Conservation (phyloP, 2,329 filamentous ascomycete species). For the Penicillium expansum region DNA sequence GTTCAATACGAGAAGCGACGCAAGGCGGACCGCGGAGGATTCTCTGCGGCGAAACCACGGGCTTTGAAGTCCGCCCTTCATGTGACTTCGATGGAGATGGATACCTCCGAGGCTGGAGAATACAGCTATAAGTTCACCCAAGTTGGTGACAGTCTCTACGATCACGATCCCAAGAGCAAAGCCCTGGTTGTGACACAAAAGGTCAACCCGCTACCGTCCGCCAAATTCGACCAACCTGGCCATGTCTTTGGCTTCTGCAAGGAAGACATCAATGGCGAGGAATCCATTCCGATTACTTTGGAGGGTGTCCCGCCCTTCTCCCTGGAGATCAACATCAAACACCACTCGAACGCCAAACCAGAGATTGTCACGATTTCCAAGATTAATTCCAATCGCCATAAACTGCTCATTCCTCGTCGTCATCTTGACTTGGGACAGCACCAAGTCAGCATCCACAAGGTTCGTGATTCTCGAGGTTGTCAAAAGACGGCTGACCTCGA, state of each 20-base stretch:
- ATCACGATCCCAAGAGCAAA: conserved; percentile 64
- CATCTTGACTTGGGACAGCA: conserved; percentile 87
- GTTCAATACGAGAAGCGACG: conserved; percentile 78
- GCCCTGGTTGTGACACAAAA: conserved; percentile 73
- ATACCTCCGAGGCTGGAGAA: conserved; percentile 75
- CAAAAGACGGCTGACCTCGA: conserved; percentile 71
- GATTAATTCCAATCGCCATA: conserved; percentile 70
- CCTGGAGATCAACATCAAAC: conserved; percentile 88
- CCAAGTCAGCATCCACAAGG: conserved; percentile 81
- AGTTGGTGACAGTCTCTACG: conserved; percentile 82
- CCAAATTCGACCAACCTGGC: conserved; percentile 77
- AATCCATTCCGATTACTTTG: conserved; percentile 82
- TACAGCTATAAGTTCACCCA: conserved; percentile 85
- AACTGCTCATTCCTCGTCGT: conserved; percentile 79
- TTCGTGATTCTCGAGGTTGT: conserved; percentile 84
- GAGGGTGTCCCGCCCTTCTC: conserved; percentile 84
- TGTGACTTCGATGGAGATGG: conserved; percentile 76
- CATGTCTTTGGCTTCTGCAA: conserved; percentile 96
- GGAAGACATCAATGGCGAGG: conserved; percentile 75
- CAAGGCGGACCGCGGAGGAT: conserved; percentile 66
- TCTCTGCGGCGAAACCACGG: conserved; percentile 64
- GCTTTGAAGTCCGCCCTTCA: conserved; percentile 74
- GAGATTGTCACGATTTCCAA: conserved; percentile 80
- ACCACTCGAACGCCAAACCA: conserved; percentile 74
- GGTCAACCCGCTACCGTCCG: conserved; percentile 79